phyloP scores from a whole-genome alignment of 768 basidiomycete genomes.

The Phanerochaete carnosa region DNA sequence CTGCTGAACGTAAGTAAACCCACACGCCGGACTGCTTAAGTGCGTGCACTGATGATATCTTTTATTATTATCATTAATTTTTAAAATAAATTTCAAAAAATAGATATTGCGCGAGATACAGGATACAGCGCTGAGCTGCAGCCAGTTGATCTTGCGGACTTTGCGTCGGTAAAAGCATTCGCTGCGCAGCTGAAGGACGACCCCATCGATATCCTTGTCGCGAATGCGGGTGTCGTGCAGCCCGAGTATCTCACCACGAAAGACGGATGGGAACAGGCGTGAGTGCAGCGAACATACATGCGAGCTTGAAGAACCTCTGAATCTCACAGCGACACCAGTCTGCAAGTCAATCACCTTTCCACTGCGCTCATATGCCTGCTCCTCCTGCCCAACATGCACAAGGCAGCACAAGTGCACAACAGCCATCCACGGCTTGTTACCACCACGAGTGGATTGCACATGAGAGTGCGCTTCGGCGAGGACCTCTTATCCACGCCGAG shows the following conservation, averaged over 20 bases:
- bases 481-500: neutral
- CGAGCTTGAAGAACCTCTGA: neutral
- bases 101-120: slow-evolving; percentile 18
- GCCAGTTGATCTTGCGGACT: slow-evolving; percentile 22
- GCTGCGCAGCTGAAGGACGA: slow-evolving; percentile 14
- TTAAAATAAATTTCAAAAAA: too few relatives aligned
- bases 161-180: slow-evolving; percentile 23
- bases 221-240: slow-evolving; percentile 20
- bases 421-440: slow-evolving; percentile 5
- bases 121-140: slow-evolving; percentile 13
- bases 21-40: neutral
- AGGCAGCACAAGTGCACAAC: slow-evolving; percentile 25
- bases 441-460: slow-evolving; percentile 6
- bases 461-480: neutral
- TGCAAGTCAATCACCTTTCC: slow-evolving; percentile 46
- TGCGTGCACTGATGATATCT: neutral
- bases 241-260: slow-evolving; percentile 22
- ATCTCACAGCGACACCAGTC: slow-evolving; percentile 22
- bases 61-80: too few relatives aligned
- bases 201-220: slow-evolving; percentile 25
- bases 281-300: neutral
- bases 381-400: slow-evolving; percentile 39
- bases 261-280: slow-evolving; percentile 28
- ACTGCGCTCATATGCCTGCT: slow-evolving; percentile 36
- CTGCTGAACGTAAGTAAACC: slow-evolving; percentile 30